These are phyloP conservation scores for Entelexis sorbosivorans DNA, from an alignment of 1,139 yeast genomes.

Conservation along the genomic window DNA sequence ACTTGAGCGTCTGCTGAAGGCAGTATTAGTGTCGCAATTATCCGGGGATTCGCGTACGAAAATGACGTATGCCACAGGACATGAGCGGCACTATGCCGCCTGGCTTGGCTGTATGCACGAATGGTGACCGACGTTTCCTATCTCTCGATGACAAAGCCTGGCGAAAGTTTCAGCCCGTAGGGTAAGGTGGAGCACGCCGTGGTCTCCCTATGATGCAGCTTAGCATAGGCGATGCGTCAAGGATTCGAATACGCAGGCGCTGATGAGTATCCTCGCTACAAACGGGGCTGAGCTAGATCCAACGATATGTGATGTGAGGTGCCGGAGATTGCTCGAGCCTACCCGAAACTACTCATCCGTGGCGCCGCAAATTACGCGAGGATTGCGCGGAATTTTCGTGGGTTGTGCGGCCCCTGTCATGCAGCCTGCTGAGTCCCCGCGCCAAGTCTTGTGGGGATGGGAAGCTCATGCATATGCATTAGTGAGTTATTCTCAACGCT, in stretches of 20 bases:
- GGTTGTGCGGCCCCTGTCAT: background rate
- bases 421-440: background rate
- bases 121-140: background rate
- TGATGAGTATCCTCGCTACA: background rate
- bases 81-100: background rate
- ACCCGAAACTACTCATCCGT: too few relatives aligned
- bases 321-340: too few relatives aligned
- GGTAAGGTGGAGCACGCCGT: too few relatives aligned
- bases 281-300: slow-evolving; percentile 5
- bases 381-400: background rate
- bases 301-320: background rate
- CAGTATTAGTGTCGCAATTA: too few relatives aligned
- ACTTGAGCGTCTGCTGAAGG: too few relatives aligned
- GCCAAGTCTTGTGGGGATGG: background rate
- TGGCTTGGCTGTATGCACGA: background rate
- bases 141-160: background rate
- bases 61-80: too few relatives aligned
- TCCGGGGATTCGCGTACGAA: too few relatives aligned
- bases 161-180: background rate
- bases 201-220: background rate
- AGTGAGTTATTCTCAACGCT: background rate
- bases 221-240: slow-evolving; percentile 6
- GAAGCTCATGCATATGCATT: slow-evolving; percentile 1
- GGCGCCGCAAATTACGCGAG: too few relatives aligned
- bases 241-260: background rate